A percentile compares a stretch with the other conserved stretches of the same genome.
Conservation (phyloP, 1,284 basidiomycete genomes). For the Taiwanofungus camphoratus region DNA sequence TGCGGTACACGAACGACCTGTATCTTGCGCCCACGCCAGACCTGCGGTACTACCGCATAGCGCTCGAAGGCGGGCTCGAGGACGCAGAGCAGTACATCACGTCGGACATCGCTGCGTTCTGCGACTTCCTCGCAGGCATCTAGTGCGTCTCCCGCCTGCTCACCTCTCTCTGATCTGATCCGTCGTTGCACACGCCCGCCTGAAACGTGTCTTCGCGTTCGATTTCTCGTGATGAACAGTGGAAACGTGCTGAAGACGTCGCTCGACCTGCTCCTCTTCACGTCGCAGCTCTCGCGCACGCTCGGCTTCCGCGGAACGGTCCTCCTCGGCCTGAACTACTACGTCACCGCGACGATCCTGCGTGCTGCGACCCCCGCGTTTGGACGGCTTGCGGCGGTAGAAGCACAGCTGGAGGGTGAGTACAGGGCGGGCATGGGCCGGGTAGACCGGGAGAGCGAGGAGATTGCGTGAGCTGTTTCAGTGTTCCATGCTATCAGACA, state of each 20-base stretch:
- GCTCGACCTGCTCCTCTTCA: slow-evolving; percentile 91
- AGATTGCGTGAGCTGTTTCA: slow-evolving; percentile 71
- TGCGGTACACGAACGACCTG: slow-evolving; percentile 89
- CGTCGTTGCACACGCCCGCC: no score
- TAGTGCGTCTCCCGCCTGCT: slow-evolving; percentile 54
- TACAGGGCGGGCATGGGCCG: slow-evolving; percentile 87
- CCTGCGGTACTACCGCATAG: slow-evolving; percentile 65
- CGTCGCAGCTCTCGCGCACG: slow-evolving; percentile 82
- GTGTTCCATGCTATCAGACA: slow-evolving; percentile 1
- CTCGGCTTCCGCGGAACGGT: slow-evolving; percentile 79
- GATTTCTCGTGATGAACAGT: no score
- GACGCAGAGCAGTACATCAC: slow-evolving; percentile 91
- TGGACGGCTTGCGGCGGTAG: slow-evolving; percentile 85
- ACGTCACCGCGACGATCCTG: slow-evolving; percentile 79
- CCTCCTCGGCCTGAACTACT: slow-evolving; percentile 82
- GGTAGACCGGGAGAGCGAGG: slow-evolving; percentile 88
- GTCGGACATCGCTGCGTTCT: slow-evolving; percentile 89
- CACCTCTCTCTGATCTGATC: no score
- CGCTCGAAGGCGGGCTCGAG: slow-evolving; percentile 52
- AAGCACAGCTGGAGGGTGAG: slow-evolving; percentile 85
- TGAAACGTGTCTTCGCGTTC: no score
- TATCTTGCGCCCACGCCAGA: slow-evolving; percentile 76
- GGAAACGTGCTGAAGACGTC: slow-evolving; percentile 80
- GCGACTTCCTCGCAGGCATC: slow-evolving; percentile 80
- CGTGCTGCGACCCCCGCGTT: slow-evolving; percentile 90